A percentile compares a stretch with the other conserved stretches of the same genome.
phyloP scores from a whole-genome alignment of 345 rosid genomes.

The Moricandia arvensis region DNA sequence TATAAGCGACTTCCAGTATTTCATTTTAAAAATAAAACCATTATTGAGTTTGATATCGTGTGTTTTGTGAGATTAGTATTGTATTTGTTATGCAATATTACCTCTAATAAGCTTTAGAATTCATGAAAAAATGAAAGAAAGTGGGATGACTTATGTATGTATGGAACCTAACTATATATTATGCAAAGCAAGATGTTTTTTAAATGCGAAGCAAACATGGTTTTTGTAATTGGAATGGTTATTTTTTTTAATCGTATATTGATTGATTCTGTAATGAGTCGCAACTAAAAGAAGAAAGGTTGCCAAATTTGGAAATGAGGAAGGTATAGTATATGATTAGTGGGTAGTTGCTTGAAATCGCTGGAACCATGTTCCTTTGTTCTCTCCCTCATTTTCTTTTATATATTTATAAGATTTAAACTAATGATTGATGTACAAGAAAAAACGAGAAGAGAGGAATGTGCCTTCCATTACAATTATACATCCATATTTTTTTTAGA shows the following conservation, averaged over 20 bases:
- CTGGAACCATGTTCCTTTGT: background rate
- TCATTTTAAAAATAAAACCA: background rate
- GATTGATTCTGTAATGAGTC: background rate
- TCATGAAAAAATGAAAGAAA: background rate
- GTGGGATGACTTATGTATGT: background rate
- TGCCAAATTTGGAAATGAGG: background rate
- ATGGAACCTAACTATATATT: background rate
- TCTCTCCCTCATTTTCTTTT: background rate
- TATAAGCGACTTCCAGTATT: constrained; percentile 12
- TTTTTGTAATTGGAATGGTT: background rate
- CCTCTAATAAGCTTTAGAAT: background rate
- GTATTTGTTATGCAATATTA: background rate
- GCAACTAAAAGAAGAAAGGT: background rate
- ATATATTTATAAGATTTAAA: background rate
- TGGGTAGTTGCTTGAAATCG: background rate
- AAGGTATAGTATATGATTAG: background rate
- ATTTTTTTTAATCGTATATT: background rate
- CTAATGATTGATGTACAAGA: background rate
- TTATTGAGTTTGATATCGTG: background rate
- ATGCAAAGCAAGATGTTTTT: background rate
- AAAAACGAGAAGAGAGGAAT: background rate
- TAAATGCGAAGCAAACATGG: background rate
- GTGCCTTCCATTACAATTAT: constrained; percentile 33
- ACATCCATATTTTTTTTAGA: background rate
- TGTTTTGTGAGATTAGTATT: background rate